phyloP scores from a whole-genome alignment of 2,329 filamentous ascomycete genomes.

The Ophiostoma sp. region DNA sequence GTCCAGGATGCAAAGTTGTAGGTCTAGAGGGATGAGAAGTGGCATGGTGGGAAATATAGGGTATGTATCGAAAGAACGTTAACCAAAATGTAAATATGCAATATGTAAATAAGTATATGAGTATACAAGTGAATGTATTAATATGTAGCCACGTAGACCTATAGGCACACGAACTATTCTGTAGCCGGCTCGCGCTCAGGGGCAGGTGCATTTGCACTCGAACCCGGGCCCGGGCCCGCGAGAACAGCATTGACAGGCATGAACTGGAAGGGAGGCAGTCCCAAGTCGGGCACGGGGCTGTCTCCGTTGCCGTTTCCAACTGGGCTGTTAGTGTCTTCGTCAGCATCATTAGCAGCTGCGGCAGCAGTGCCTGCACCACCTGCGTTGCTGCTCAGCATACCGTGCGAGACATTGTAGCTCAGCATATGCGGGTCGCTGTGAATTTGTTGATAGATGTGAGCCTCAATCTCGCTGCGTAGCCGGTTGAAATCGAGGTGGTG shows the following conservation, averaged over 20 bases:
- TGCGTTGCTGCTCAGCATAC: no score
- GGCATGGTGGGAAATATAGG: neutral
- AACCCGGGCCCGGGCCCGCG: neutral
- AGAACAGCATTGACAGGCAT: neutral
- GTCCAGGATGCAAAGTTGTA: slow-evolving; percentile 12
- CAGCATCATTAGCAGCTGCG: neutral
- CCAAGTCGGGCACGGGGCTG: neutral
- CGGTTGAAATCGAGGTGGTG: slow-evolving; percentile 1
- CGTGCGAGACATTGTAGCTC: neutral
- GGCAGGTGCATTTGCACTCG: neutral
- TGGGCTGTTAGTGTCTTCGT: neutral
- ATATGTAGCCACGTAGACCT: neutral
- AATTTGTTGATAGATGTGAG: neutral
- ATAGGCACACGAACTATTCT: neutral
- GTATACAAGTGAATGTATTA: neutral
- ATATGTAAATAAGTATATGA: no score
- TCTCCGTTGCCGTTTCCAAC: neutral
- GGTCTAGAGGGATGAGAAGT: neutral
- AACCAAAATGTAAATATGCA: neutral
- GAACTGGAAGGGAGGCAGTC: neutral
- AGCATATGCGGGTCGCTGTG: neutral
- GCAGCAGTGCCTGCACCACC: neutral
- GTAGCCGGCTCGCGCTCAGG: neutral
- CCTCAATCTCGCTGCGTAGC: neutral
- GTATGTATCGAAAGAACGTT: neutral